phyloP scores from a whole-genome alignment of 2,329 filamentous ascomycete species.

The Apiospora rasikravindrae region DNA sequence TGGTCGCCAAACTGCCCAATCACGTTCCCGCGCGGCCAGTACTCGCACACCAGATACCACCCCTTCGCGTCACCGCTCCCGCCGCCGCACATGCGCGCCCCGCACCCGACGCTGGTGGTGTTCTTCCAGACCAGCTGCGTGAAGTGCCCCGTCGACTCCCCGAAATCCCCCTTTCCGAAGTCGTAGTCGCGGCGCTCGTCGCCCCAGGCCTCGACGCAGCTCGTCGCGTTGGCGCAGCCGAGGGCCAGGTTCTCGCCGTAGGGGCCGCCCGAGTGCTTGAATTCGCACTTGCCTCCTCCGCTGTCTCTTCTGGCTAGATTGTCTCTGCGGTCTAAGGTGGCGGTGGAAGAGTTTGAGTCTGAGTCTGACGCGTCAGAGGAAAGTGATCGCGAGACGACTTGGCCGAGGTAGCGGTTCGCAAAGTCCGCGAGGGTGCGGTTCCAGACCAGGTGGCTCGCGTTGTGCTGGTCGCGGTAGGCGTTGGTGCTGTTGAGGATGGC shows the following conservation, averaged over 20 bases:
- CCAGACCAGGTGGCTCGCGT: conserved; percentile 64
- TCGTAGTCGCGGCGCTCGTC: conserved; percentile 63
- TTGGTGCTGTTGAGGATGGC: conserved; percentile 72
- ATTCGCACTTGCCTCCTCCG: conserved; percentile 48
- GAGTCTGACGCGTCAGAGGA: background rate
- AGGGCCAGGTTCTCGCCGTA: conserved; percentile 78
- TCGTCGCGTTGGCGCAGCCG: conserved; percentile 65
- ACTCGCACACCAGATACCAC: conserved; percentile 74
- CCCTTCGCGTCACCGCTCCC: conserved; percentile 42
- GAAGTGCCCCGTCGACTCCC: conserved; percentile 69
- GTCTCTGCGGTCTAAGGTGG: background rate
- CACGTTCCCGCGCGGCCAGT: conserved; percentile 71
- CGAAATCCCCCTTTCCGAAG: conserved; percentile 62
- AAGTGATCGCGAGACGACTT: background rate
- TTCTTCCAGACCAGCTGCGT: conserved; percentile 75
- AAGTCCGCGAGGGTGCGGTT: conserved; percentile 65
- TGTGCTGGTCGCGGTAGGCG: conserved; percentile 66
- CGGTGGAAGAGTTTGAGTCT: background rate
- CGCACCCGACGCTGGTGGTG: conserved; percentile 65
- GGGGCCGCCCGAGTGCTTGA: conserved; percentile 64
- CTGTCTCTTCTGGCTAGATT: conserved; percentile 15
- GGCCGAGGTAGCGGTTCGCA: conserved; percentile 55
- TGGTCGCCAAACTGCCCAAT: conserved; percentile 55
- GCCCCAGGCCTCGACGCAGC: conserved; percentile 70
- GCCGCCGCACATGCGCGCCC: conserved; percentile 46